Conservation (phyloP, 2,329 filamentous ascomycete species). For the Hymenoscyphus fraxineus region DNA sequence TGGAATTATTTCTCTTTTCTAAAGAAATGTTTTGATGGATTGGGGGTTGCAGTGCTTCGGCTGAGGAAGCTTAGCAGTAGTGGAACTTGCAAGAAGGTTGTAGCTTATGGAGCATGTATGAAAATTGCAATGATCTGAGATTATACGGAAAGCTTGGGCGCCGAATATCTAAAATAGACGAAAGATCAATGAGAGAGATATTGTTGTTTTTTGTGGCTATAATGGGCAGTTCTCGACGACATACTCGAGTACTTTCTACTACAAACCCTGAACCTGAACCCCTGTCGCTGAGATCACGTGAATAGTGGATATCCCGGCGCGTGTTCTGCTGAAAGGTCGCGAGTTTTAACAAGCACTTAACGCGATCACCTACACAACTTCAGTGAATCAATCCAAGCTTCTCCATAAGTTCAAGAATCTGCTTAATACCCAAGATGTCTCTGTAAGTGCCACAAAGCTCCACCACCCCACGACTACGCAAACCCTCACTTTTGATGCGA, state of each 20-base stretch:
- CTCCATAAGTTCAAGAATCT: not conserved
- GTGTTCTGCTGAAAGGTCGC: not conserved
- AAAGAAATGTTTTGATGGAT: too few relatives aligned
- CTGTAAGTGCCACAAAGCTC: not conserved
- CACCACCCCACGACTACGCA: not conserved
- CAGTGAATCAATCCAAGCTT: not conserved
- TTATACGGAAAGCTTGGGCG: too few relatives aligned
- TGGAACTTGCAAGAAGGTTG: too few relatives aligned
- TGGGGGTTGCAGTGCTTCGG: too few relatives aligned
- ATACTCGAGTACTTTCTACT: too few relatives aligned
- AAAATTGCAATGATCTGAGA: too few relatives aligned
- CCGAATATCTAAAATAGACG: too few relatives aligned
- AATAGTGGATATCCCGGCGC: not conserved
- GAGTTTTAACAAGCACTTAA: constrained; percentile 1
- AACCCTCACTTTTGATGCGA: not conserved
- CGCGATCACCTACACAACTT: not conserved
- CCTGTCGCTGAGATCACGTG: not conserved
- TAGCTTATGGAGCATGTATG: too few relatives aligned
- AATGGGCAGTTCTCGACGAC: not conserved
- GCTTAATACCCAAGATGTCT: not conserved
- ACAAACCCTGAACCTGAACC: too few relatives aligned
- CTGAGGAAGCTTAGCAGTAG: too few relatives aligned
- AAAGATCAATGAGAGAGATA: too few relatives aligned
- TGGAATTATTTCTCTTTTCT: too few relatives aligned
- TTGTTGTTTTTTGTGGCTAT: not conserved